phyloP scores from a whole-genome alignment of 805 yeast genomes.

The Wickerhamiella slavikovae region DNA sequence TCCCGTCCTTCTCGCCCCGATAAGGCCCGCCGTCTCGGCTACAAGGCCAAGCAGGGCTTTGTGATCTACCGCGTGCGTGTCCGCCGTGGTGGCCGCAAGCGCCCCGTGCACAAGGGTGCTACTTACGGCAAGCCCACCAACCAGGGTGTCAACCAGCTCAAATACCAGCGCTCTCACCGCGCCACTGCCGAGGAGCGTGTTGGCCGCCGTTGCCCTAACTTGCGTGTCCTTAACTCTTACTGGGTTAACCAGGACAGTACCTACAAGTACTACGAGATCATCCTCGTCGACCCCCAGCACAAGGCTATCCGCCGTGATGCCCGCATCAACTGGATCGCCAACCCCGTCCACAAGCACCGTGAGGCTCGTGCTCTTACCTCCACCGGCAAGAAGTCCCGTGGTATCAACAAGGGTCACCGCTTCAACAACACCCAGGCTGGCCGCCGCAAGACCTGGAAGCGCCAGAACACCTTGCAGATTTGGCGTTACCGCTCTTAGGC shows the following conservation, averaged over 20 bases:
- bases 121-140: constrained; percentile 99
- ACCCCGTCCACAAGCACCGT: constrained; percentile 99
- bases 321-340: constrained; percentile 97
- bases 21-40: constrained; percentile 99
- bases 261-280: constrained; percentile 97
- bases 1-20: constrained; percentile 98
- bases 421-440: constrained; percentile 97
- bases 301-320: constrained; percentile 98
- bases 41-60: constrained; percentile 99
- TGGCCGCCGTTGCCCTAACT: constrained; percentile 96
- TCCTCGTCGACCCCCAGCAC: constrained; percentile 93
- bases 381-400: constrained; percentile 97
- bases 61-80: constrained; percentile 97
- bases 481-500: constrained; percentile 94
- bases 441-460: constrained; percentile 99
- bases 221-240: constrained; percentile 99
- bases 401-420: constrained; percentile 99
- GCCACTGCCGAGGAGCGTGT: constrained; percentile 99
- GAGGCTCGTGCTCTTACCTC: constrained; percentile 98
- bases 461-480: constrained; percentile 91
- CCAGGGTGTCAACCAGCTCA: constrained; percentile 98
- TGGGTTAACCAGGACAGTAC: constrained; percentile 99
- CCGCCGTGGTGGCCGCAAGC: constrained; percentile 99
- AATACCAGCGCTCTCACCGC: constrained; percentile 96
- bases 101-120: constrained; percentile 99